phyloP scores from a whole-genome alignment of 2,329 filamentous ascomycete species.

The Ophiostoma triangulosporum region DNA sequence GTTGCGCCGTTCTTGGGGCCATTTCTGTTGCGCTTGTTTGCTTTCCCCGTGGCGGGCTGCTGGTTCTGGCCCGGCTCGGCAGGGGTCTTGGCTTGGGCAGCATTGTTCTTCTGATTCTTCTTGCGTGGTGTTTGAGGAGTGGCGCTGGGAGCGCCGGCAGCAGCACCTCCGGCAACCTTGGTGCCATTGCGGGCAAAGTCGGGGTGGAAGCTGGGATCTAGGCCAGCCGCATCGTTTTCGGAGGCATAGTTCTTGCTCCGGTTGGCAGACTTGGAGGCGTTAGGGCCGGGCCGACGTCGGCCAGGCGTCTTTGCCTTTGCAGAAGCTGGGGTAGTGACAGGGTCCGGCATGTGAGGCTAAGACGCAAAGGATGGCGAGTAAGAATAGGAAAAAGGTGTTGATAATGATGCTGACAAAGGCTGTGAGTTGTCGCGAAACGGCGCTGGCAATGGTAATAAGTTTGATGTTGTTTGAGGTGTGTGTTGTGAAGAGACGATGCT shows the following conservation, averaged over 20 bases:
- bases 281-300: slow-evolving; percentile 27
- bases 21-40: slow-evolving; percentile 18
- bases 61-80: slow-evolving; percentile 15
- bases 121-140: slow-evolving; percentile 10
- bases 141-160: background rate
- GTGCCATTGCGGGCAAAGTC: slow-evolving; percentile 15
- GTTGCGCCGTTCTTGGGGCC: slow-evolving; percentile 20
- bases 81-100: slow-evolving; percentile 14
- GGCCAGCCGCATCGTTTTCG: slow-evolving; percentile 36
- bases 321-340: background rate
- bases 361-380: background rate
- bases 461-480: background rate
- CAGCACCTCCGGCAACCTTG: background rate
- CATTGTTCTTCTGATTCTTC: slow-evolving; percentile 6
- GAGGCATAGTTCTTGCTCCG: slow-evolving; percentile 43
- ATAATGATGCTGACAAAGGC: background rate
- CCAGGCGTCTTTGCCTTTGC: slow-evolving; percentile 21
- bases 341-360: slow-evolving; percentile 22
- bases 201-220: slow-evolving; percentile 23
- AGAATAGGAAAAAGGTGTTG: background rate
- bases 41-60: slow-evolving; percentile 16
- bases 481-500: background rate
- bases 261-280: slow-evolving; percentile 22
- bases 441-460: background rate
- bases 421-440: background rate